Conservation (phyloP, 768 basidiomycete species). For the Boletus reticulatus region DNA sequence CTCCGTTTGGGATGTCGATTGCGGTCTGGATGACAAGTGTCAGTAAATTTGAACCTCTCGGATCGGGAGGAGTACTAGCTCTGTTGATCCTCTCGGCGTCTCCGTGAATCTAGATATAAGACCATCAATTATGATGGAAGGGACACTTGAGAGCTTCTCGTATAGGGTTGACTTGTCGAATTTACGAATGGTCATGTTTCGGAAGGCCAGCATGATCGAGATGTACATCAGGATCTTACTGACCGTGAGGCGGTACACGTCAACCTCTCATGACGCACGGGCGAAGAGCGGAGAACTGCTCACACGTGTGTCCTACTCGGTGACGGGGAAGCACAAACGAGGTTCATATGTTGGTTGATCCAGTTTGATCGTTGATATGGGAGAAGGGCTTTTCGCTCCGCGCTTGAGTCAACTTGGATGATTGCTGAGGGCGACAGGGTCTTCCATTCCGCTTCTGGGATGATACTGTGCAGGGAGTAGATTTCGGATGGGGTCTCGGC, state of each 20-base stretch:
- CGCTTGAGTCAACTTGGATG: conserved; percentile 45
- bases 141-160: conserved; percentile 57
- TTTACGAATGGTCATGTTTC: conserved; percentile 38
- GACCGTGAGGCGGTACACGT: not conserved
- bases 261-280: not conserved
- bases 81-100: conserved; percentile 58
- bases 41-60: not conserved
- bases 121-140: conserved; percentile 66
- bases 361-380: conserved; percentile 65
- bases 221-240: conserved; percentile 82
- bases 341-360: conserved; percentile 64
- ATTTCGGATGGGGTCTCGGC: conserved; percentile 72
- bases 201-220: conserved; percentile 76
- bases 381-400: conserved; percentile 54
- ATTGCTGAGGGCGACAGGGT: conserved; percentile 58
- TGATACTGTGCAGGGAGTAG: conserved; percentile 72
- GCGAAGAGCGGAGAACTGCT: conserved; percentile 22
- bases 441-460: conserved; percentile 80
- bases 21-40: conserved; percentile 32
- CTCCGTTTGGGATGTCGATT: conserved; percentile 65
- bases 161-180: conserved; percentile 52
- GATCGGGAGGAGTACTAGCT: conserved; percentile 41
- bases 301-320: conserved; percentile 64
- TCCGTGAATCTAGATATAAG: conserved; percentile 82
- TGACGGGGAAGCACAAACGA: conserved; percentile 39